These are phyloP conservation scores for Eragrostis nindensis DNA, from an alignment of 176 grass and related monocot genomes.

Conservation along the genomic window DNA sequence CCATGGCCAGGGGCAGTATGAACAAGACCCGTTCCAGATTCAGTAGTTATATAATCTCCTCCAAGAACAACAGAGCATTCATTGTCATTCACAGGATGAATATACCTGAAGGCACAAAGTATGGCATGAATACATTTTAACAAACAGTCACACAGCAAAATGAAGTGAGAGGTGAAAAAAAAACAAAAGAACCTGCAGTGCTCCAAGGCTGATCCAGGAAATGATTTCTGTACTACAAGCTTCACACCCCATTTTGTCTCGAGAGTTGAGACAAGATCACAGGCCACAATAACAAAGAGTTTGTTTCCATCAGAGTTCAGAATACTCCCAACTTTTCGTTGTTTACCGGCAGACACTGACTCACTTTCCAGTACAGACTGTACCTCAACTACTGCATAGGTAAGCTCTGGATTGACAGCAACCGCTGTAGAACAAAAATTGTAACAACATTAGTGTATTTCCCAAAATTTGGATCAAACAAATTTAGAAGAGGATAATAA, in stretches of 20 bases:
- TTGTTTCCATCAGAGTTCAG: conserved; percentile 64
- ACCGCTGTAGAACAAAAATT: conserved; percentile 68
- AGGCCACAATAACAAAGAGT: conserved; percentile 72
- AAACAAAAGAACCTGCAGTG: conserved; percentile 67
- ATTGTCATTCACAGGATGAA: conserved; percentile 80
- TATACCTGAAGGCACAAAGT: conserved; percentile 59
- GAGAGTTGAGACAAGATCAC: conserved; percentile 78
- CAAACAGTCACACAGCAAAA: neutral
- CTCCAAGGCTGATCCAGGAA: conserved; percentile 85
- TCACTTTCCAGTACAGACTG: conserved; percentile 49
- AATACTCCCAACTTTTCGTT: conserved; percentile 66
- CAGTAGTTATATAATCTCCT: conserved; percentile 97
- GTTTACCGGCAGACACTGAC: conserved; percentile 51
- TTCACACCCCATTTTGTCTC: conserved; percentile 91
- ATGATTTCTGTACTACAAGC: conserved; percentile 70
- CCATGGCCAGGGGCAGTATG: conserved; percentile 99
- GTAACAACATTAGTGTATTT: conserved; percentile 40
- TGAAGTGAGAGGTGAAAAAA: conserved; percentile 30
- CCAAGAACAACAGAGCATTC: conserved; percentile 90
- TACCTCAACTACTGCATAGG: conserved; percentile 76
- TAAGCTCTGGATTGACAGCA: conserved; percentile 85
- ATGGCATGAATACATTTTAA: conserved; percentile 21
- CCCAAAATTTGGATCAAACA: neutral
- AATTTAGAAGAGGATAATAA: neutral
- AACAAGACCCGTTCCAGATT: conserved; percentile 96